Evolutionary conservation across 2,329 filamentous ascomycete genomes (phyloP).

Genomic region (Alternaria sp.): DNA sequence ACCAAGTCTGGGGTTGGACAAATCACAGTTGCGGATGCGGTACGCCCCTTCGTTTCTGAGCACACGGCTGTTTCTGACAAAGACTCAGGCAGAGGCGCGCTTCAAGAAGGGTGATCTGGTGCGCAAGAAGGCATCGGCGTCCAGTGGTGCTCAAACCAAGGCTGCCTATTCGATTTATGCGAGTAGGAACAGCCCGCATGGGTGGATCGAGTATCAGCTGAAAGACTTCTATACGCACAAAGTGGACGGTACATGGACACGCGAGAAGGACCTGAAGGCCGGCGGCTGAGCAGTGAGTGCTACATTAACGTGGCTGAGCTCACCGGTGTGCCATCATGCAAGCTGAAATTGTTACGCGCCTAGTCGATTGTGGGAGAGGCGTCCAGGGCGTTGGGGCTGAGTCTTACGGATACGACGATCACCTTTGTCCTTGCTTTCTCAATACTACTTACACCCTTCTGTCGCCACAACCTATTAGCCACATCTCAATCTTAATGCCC

Average conservation of each 20-base stretch:
- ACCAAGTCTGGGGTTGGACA: slow-evolving; percentile 39
- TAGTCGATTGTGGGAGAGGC: slow-evolving; percentile 31
- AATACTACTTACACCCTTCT: slow-evolving; percentile 36
- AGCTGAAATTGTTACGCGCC: slow-evolving; percentile 11
- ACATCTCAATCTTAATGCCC: slow-evolving; percentile 32
- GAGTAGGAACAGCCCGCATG: slow-evolving; percentile 15
- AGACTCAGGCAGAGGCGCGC: slow-evolving; percentile 30
- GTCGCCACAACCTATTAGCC: slow-evolving; percentile 41
- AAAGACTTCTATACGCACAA: slow-evolving; percentile 19
- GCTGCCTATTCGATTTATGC: slow-evolving; percentile 33
- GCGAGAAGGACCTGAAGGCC: slow-evolving; percentile 40
- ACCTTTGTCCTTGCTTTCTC: slow-evolving; percentile 13
- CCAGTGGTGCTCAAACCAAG: slow-evolving; percentile 31
- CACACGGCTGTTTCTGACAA: slow-evolving; percentile 12
- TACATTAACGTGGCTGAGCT: slow-evolving; percentile 37
- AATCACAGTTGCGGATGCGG: slow-evolving; percentile 28
- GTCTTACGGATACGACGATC: slow-evolving; percentile 21
- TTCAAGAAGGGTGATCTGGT: slow-evolving; percentile 38
- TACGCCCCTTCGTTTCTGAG: slow-evolving; percentile 18
- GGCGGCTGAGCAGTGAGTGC: slow-evolving; percentile 25
- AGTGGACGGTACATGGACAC: slow-evolving; percentile 37
- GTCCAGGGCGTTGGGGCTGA: slow-evolving; percentile 28
- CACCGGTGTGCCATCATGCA: slow-evolving; percentile 24
- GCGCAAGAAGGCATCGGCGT: slow-evolving; percentile 35
- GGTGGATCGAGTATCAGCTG: slow-evolving; percentile 44